Base-by-base conservation (phyloP, 805 yeast genomes). In the Candida fluviatilis region DNA sequence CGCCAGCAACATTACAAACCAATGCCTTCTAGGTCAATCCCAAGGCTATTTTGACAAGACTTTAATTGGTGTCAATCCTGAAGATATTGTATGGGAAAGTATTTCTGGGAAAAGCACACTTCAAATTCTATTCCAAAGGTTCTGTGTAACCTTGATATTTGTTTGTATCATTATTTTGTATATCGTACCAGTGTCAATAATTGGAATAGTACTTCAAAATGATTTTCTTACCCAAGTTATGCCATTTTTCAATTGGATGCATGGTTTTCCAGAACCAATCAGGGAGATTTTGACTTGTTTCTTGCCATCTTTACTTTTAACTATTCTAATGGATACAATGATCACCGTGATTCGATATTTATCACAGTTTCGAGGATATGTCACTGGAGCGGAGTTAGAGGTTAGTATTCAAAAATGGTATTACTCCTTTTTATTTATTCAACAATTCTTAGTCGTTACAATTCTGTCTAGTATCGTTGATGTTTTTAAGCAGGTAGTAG, bases 181-280 rank as follows among this genome's bases (percentile, higher is more conserved):
- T 82, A 85, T 87, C 1, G 57, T 88, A 1, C 96, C 96, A 0
- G 91, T 88, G 1, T 87, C 95, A 0, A 70, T 84, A 41, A 78
- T 87, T 13, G 89, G 91, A 0, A 60, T 87, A 21, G 61, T 89
- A 0, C 78, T 95, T 0, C 95, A 88, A 48, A 64, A 82, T 2
- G 86, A 90, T 0, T 73, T 79, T 43, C 55, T 85, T 34, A 73
- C 82, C 0, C 68, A 72, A 18, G 60, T 82, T 34, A 59, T 84
- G 18, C 93, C 95, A 0, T 68, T 75, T 24, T 57, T 83, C 23
- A 55, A 66, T 1, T 76, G 84, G 77, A 46, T 84, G 8, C 66
- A 75, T 31, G 56, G 59, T 1, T 55, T 78, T 4, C 90, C 95
- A 0, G 67, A 64, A 17, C 64, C 72, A 15, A 50, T 77, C 0